Evolutionary conservation across 805 yeast genomes (phyloP).

Genomic region (Teunomyces stri): DNA sequence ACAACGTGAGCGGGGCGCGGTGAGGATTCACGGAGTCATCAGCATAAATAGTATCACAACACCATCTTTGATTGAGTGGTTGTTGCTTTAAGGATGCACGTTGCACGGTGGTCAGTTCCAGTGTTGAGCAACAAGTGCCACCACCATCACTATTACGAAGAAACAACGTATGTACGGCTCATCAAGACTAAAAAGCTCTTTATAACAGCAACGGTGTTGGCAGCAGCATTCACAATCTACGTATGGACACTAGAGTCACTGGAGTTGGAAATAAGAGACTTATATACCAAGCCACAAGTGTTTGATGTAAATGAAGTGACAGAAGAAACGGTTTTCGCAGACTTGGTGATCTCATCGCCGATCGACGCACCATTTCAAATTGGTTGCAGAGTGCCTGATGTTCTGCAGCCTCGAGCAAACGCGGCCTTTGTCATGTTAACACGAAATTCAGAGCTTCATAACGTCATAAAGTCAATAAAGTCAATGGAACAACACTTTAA

Average conservation of each 20-base stretch:
- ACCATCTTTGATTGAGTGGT: too few species aligned
- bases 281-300: background rate
- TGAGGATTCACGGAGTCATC: too few species aligned
- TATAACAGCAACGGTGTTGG: too few species aligned
- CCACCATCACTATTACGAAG: too few species aligned
- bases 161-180: too few species aligned
- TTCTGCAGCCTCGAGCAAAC: slow-evolving; percentile 51
- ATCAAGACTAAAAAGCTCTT: too few species aligned
- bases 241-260: background rate
- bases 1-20: too few species aligned
- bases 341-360: background rate
- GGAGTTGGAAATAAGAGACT: background rate
- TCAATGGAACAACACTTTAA: slow-evolving; percentile 86
- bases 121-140: too few species aligned
- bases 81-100: too few species aligned
- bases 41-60: too few species aligned
- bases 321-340: background rate
- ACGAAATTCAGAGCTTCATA: slow-evolving; percentile 73
- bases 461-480: slow-evolving; percentile 67
- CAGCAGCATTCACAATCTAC: too few species aligned
- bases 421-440: slow-evolving; percentile 86
- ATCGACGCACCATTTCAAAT: background rate
- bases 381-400: slow-evolving; percentile 55
- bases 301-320: background rate
- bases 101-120: too few species aligned